These are phyloP conservation scores for Persicaria maculosa DNA, from an alignment of 148 eudicot genomes.

Conservation along the genomic window DNA sequence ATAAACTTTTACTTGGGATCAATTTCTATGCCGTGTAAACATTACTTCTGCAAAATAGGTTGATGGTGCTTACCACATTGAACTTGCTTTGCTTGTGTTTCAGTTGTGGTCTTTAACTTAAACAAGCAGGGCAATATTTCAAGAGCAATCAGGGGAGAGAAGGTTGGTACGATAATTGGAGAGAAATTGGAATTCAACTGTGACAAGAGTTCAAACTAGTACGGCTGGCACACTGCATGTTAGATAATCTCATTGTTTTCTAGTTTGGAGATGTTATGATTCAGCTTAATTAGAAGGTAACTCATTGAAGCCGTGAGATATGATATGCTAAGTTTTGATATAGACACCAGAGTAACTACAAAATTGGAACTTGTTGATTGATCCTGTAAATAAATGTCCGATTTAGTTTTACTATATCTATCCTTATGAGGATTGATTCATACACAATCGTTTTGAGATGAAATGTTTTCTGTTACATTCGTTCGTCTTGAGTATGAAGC, in stretches of 20 bases:
- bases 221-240: background rate
- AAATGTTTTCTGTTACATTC: background rate
- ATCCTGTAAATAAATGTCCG: background rate
- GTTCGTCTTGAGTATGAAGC: background rate
- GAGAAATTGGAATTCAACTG: slow-evolving; percentile 32
- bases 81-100: background rate
- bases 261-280: background rate
- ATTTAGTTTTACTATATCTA: too few relatives aligned
- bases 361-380: background rate
- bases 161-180: slow-evolving; percentile 87
- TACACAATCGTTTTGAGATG: background rate
- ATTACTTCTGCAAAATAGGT: background rate
- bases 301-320: background rate
- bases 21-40: background rate
- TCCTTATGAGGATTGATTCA: background rate
- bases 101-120: slow-evolving; percentile 92
- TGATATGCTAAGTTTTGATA: background rate
- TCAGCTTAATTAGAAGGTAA: background rate
- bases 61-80: background rate
- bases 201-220: slow-evolving; percentile 19
- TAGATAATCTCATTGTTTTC: background rate
- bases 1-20: background rate
- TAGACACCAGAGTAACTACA: background rate
- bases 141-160: slow-evolving; percentile 84
- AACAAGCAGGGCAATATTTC: slow-evolving; percentile 76